phyloP scores from a whole-genome alignment of 2,329 filamentous ascomycete genomes.

The Clarireedia hainanense region DNA sequence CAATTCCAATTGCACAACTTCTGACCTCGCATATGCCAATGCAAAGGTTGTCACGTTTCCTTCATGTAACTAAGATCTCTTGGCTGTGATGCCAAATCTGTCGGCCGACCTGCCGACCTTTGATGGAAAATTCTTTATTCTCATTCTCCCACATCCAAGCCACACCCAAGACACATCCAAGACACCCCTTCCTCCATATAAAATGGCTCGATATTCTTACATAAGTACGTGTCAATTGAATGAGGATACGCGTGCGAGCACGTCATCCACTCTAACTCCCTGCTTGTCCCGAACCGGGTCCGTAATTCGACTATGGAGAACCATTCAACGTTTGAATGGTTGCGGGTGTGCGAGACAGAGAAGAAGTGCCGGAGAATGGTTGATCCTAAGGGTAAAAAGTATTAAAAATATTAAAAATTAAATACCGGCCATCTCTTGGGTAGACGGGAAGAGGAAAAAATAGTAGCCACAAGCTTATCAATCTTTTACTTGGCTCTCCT shows the following conservation, averaged over 20 bases:
- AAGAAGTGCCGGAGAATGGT: not conserved
- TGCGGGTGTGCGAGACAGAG: not conserved
- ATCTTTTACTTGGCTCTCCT: not conserved
- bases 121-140: too few species aligned
- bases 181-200: not conserved
- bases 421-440: not conserved
- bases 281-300: not conserved
- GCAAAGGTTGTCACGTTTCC: too few species aligned
- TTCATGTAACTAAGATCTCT: too few species aligned
- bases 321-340: not conserved
- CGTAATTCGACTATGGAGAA: not conserved
- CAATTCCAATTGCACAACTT: too few species aligned
- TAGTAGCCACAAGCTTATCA: not conserved
- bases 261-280: conserved; percentile 5
- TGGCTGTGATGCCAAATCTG: too few species aligned
- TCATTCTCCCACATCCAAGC: not conserved
- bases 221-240: not conserved
- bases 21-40: too few species aligned
- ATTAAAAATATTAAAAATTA: not conserved
- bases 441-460: not conserved
- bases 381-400: not conserved
- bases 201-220: not conserved
- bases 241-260: conserved; percentile 4
- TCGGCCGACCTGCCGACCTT: too few species aligned
- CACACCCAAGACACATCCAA: too few species aligned